Conservation (phyloP, 2,329 filamentous ascomycete species). For the Apiospora arundinis region DNA sequence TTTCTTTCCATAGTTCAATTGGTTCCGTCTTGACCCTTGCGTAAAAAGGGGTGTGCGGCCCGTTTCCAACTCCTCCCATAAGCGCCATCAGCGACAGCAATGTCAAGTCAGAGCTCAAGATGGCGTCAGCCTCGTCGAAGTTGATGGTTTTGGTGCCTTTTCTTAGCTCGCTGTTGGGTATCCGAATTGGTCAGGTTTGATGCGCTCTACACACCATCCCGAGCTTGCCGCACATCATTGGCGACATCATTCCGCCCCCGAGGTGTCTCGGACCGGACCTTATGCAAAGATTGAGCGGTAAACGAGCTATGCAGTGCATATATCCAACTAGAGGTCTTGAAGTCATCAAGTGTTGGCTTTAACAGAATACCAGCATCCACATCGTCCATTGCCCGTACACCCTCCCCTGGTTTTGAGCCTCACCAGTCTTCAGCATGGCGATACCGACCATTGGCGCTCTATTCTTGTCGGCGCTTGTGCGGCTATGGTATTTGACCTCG, state of each 20-base stretch:
- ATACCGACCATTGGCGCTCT: not conserved
- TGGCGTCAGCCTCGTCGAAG: not conserved
- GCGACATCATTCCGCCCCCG: not conserved
- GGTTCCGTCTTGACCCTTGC: not conserved
- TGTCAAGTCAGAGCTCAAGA: not conserved
- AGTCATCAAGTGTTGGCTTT: not conserved
- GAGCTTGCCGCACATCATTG: not conserved
- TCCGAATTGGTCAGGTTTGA: not conserved
- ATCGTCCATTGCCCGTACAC: not conserved
- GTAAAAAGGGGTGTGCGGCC: not conserved
- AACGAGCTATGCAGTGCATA: not conserved
- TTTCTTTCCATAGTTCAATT: not conserved
- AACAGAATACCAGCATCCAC: not conserved
- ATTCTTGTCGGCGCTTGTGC: not conserved
- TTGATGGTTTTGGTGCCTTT: not conserved
- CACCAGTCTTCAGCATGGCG: not conserved
- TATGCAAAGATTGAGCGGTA: not conserved
- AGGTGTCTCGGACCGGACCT: not conserved
- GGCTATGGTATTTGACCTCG: not conserved
- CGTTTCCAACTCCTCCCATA: not conserved
- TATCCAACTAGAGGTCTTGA: not conserved
- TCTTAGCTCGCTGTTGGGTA: not conserved
- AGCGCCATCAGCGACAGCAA: not conserved
- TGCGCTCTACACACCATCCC: not conserved
- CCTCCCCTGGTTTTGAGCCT: not conserved